Evolutionary conservation across 179 eudicot genomes (phyloP).

Genomic region (Silene coronaria): DNA sequence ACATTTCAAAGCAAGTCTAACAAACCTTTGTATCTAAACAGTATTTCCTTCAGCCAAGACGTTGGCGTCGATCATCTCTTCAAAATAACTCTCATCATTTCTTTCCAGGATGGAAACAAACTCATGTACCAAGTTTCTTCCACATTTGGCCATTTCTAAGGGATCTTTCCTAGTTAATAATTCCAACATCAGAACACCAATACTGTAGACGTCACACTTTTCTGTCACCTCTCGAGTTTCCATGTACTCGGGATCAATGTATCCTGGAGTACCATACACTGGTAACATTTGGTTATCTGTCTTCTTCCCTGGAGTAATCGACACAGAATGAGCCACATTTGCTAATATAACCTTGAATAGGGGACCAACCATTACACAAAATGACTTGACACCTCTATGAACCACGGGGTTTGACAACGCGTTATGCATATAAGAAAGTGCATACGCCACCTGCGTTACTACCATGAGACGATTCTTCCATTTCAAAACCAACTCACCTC

Average conservation of each 20-base stretch:
- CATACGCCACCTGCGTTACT: slow-evolving; percentile 15
- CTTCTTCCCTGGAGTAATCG: too few species aligned
- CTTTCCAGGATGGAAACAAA: too few species aligned
- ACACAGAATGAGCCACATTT: slow-evolving; percentile 17
- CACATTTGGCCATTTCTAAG: background rate
- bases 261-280: slow-evolving; percentile 24
- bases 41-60: slow-evolving; percentile 6
- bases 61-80: slow-evolving; percentile 11
- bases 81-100: too few species aligned
- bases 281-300: slow-evolving; percentile 15
- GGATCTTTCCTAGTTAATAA: slow-evolving; percentile 20
- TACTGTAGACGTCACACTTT: slow-evolving; percentile 28
- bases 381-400: slow-evolving; percentile 27
- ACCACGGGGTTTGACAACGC: slow-evolving; percentile 24
- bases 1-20: slow-evolving; percentile 16
- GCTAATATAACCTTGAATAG: slow-evolving; percentile 12
- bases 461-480: slow-evolving; percentile 12
- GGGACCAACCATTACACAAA: slow-evolving; percentile 11
- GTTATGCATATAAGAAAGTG: slow-evolving; percentile 25
- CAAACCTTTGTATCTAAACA: slow-evolving; percentile 16
- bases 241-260: slow-evolving; percentile 25
- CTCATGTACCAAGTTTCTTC: background rate
- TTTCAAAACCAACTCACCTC: slow-evolving; percentile 8
- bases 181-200: slow-evolving; percentile 28
- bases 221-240: slow-evolving; percentile 22